Evolutionary conservation across 495 filamentous ascomycete genomes (phyloP).

Genomic region (Xylaria intraflava): DNA sequence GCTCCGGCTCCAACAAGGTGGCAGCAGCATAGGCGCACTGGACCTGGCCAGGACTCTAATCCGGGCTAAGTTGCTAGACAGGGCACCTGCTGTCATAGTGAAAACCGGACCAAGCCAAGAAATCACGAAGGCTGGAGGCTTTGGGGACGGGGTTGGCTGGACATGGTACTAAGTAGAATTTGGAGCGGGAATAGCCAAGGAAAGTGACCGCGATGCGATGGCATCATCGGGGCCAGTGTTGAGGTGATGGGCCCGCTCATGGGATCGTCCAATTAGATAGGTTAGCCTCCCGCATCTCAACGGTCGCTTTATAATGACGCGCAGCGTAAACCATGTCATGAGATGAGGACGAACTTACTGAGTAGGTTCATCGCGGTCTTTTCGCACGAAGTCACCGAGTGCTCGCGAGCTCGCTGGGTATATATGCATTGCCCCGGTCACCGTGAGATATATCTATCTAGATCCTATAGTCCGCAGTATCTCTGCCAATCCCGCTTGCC

Average conservation of each 20-base stretch:
- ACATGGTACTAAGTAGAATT: background rate
- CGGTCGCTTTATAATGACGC: too few relatives aligned
- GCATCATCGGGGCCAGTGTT: conserved; percentile 7
- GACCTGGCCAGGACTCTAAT: background rate
- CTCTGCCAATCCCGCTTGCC: too few relatives aligned
- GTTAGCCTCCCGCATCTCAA: too few relatives aligned
- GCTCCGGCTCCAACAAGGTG: background rate
- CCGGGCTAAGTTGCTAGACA: background rate
- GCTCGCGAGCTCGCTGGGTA: too few relatives aligned
- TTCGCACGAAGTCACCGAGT: too few relatives aligned
- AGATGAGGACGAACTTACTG: too few relatives aligned
- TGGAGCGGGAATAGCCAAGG: background rate
- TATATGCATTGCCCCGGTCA: too few relatives aligned
- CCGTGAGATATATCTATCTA: too few relatives aligned
- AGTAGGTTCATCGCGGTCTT: too few relatives aligned
- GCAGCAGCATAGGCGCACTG: background rate
- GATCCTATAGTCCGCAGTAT: too few relatives aligned
- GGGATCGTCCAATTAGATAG: background rate
- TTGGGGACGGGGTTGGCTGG: background rate
- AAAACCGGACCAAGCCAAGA: background rate
- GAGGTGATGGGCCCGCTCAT: conserved; percentile 8
- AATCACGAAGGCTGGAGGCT: background rate
- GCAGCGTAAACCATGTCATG: too few relatives aligned
- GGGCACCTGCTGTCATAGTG: background rate
- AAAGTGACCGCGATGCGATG: background rate